These are phyloP conservation scores for Myriangium duriaei DNA, from an alignment of 2,329 filamentous ascomycete genomes.

Conservation along the genomic window DNA sequence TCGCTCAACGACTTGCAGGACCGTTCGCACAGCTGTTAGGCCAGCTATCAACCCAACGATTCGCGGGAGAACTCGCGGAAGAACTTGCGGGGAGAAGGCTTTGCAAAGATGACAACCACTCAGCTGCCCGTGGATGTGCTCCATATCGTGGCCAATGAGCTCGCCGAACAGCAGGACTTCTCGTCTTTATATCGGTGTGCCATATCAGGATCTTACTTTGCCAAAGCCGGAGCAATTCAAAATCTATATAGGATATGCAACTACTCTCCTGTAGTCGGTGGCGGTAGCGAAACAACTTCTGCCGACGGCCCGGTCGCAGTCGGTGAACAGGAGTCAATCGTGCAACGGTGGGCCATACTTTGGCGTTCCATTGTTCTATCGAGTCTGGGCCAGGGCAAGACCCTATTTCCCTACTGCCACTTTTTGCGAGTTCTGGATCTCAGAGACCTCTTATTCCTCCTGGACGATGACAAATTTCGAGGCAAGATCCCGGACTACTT, in stretches of 20 bases:
- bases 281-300: slow-evolving; percentile 26
- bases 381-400: slow-evolving; percentile 39
- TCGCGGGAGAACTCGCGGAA: too few species aligned
- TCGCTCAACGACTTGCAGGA: too few species aligned
- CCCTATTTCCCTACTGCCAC: slow-evolving; percentile 55
- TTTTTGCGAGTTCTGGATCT: slow-evolving; percentile 55
- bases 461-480: slow-evolving; percentile 45
- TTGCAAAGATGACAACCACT: slow-evolving; percentile 6
- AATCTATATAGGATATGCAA: slow-evolving; percentile 46
- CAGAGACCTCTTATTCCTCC: slow-evolving; percentile 45
- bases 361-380: slow-evolving; percentile 60
- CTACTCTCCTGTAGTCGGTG: slow-evolving; percentile 31
- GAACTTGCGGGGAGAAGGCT: too few species aligned
- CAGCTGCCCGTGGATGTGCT: slow-evolving; percentile 46
- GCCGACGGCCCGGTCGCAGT: slow-evolving; percentile 17
- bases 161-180: slow-evolving; percentile 45
- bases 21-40: too few species aligned
- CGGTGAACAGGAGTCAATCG: slow-evolving; percentile 33
- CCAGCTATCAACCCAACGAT: too few species aligned
- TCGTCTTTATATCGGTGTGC: slow-evolving; percentile 48
- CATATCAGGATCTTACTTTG: slow-evolving; percentile 42
- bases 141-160: slow-evolving; percentile 47
- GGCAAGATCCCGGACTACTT: slow-evolving; percentile 47
- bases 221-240: slow-evolving; percentile 44
- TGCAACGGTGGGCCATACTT: slow-evolving; percentile 47